phyloP scores from a whole-genome alignment of 345 rosid species.

The Populus nigra region DNA sequence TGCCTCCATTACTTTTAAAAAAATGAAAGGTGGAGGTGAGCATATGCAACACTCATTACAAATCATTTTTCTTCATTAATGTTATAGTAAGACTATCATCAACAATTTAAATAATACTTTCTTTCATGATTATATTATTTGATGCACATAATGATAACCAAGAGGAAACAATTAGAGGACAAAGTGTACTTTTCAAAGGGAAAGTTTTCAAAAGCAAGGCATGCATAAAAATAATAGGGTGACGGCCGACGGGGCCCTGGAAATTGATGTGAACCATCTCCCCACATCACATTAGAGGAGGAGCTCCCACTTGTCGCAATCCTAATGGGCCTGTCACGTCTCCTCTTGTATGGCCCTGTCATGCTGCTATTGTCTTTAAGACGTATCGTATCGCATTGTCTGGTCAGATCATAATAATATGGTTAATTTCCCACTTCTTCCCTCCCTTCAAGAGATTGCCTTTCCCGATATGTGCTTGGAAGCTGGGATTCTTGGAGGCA shows the following conservation, averaged over 20 bases:
- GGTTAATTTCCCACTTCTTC: background rate
- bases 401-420: background rate
- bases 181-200: background rate
- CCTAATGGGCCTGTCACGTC: background rate
- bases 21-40: too few species aligned
- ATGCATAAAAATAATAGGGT: background rate
- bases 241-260: background rate
- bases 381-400: background rate
- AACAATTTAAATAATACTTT: background rate
- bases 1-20: too few species aligned
- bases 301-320: background rate
- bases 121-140: background rate
- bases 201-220: background rate
- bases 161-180: background rate
- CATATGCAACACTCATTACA: too few species aligned
- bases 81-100: background rate
- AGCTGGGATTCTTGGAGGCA: background rate
- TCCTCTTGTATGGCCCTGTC: background rate
- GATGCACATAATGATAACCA: background rate
- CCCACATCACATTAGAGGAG: background rate
- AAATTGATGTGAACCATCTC: background rate
- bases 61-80: too few species aligned
- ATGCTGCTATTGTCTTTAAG: background rate
- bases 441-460: conserved; percentile 7
- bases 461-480: conserved; percentile 19